These are phyloP conservation scores for Paramecium sonneborni DNA, from an alignment of 73 alveolate species.

Conservation along the genomic window DNA sequence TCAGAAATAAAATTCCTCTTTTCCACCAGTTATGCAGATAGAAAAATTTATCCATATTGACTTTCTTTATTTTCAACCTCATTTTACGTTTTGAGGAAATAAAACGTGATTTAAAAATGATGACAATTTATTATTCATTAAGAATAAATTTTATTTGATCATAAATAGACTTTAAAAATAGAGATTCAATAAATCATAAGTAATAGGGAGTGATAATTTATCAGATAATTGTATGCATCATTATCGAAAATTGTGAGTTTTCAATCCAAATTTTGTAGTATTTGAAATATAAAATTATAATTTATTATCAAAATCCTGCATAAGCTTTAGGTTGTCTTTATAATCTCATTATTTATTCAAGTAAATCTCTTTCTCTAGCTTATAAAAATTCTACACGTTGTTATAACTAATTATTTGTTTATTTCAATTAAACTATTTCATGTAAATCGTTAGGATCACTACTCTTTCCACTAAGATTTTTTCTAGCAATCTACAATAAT, in stretches of 20 bases:
- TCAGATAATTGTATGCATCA: too few species aligned
- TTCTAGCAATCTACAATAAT: constrained; percentile 18
- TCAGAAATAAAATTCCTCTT: not conserved
- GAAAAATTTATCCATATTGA: not conserved
- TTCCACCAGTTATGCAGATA: not conserved
- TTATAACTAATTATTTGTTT: constrained; percentile 83
- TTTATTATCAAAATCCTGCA: constrained; percentile 48
- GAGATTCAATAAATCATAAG: not conserved
- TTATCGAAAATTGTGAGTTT: not conserved
- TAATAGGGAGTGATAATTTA: too few species aligned
- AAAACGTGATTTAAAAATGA: not conserved
- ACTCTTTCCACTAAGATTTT: constrained; percentile 63
- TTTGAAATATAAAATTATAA: not conserved
- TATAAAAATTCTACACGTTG: constrained; percentile 92
- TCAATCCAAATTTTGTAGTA: not conserved
- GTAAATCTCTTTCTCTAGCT: constrained; percentile 93
- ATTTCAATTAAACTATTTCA: constrained; percentile 87
- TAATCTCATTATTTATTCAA: constrained; percentile 82
- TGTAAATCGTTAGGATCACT: constrained; percentile 71
- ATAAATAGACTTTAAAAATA: not conserved
- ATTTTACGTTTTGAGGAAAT: not conserved
- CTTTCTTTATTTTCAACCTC: not conserved
- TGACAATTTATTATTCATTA: not conserved
- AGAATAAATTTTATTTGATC: not conserved
- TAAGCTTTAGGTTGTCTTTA: constrained; percentile 62